Percentiles rank a stretch among this genome's conserved stretches.
Conservation (phyloP, 345 rosid species). For the Lumnitzera racemosa region DNA sequence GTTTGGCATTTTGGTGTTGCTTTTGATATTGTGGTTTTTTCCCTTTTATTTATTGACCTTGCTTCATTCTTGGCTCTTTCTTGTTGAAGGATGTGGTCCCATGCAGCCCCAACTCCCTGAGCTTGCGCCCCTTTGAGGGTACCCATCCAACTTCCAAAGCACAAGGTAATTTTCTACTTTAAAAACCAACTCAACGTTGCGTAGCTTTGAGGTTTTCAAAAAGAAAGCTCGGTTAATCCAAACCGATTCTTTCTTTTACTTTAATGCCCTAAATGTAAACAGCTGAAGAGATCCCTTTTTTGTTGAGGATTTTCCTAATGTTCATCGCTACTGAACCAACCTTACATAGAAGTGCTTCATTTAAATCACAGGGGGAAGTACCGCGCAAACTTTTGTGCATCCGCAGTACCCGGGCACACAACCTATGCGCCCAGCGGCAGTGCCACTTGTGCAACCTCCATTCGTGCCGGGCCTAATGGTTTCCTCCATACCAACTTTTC, state of each 20-base stretch:
- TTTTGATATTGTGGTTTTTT: background rate
- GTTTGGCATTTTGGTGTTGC: background rate
- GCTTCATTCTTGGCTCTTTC: slow-evolving; percentile 7
- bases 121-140: slow-evolving; percentile 42
- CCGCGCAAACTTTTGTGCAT: slow-evolving; percentile 13
- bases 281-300: too few relatives aligned
- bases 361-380: slow-evolving; percentile 8
- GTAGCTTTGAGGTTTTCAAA: background rate
- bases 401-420: slow-evolving; percentile 11
- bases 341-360: slow-evolving; percentile 1
- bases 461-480: slow-evolving; percentile 14
- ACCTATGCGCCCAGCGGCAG: slow-evolving; percentile 6
- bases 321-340: background rate
- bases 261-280: too few relatives aligned
- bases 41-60: slow-evolving; percentile 1
- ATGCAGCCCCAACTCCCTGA: slow-evolving; percentile 33
- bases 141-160: slow-evolving; percentile 56
- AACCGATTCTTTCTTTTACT: too few relatives aligned
- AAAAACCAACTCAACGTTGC: background rate
- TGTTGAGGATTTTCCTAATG: too few relatives aligned
- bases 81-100: slow-evolving; percentile 52
- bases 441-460: slow-evolving; percentile 13
- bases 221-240: too few relatives aligned
- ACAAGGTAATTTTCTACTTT: slow-evolving; percentile 30
- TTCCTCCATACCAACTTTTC: slow-evolving; percentile 10